These are phyloP conservation scores for Eimeria sp. DNA, from an alignment of 169 alveolate species.

Conservation along the genomic window DNA sequence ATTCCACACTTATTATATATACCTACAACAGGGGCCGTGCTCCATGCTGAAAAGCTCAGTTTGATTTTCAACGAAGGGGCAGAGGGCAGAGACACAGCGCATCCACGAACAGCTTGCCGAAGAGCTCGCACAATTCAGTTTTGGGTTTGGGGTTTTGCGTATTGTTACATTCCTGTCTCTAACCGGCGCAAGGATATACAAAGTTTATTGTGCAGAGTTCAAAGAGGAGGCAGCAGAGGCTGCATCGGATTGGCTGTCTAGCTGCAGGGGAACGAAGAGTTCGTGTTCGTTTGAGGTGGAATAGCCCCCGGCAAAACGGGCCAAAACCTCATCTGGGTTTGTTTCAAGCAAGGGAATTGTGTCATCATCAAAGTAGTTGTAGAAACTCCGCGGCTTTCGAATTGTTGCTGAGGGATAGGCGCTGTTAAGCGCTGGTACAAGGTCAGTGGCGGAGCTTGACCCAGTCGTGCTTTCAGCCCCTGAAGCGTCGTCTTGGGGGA, in stretches of 20 bases:
- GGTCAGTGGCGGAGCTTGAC: not conserved
- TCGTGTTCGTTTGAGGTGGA: constrained; percentile 11
- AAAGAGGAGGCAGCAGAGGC: not conserved
- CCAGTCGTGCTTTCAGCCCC: not conserved
- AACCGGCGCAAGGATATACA: not conserved
- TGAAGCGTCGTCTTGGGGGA: not conserved
- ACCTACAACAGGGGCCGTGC: no score
- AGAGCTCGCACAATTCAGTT: not conserved
- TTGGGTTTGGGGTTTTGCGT: not conserved
- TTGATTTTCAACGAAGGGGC: no score
- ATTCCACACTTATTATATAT: no score
- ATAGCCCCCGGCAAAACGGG: constrained; percentile 2
- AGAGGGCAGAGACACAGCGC: no score
- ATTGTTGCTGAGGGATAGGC: constrained; percentile 22
- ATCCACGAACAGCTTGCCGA: not conserved
- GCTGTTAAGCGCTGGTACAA: not conserved
- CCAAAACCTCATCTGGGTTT: not conserved
- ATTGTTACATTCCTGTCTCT: not conserved
- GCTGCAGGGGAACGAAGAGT: constrained; percentile 12
- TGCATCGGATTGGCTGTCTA: constrained; percentile 3
- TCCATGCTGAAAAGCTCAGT: no score
- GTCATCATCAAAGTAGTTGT: constrained; percentile 24
- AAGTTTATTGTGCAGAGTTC: not conserved
- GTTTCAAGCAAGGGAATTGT: not conserved
- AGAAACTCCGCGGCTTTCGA: constrained; percentile 38